Conservation (phyloP, 768 basidiomycete genomes). For the Leccinum disarticulatum region DNA sequence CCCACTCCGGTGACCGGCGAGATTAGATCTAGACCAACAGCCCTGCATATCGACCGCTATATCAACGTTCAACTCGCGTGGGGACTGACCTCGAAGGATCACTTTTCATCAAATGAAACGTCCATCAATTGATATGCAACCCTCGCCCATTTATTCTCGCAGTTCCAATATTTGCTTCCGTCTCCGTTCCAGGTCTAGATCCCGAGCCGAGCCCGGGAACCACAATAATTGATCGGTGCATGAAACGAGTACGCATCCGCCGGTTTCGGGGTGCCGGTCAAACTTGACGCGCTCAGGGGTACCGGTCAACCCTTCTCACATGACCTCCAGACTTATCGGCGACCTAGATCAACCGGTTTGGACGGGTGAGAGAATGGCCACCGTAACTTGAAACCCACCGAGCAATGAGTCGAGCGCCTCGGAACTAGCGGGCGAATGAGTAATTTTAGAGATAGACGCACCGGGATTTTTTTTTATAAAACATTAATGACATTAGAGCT, state of each 20-base stretch:
- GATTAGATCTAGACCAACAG: neutral
- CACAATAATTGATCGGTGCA: conserved; percentile 23
- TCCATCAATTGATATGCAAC: conserved; percentile 13
- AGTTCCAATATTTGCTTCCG: conserved; percentile 8
- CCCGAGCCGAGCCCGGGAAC: neutral
- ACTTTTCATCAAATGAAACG: neutral
- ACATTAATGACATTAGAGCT: neutral
- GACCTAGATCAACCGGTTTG: conserved; percentile 3
- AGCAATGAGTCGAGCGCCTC: neutral
- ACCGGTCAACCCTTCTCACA: neutral
- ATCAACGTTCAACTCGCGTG: neutral
- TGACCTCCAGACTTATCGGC: conserved; percentile 8
- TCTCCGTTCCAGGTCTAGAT: neutral
- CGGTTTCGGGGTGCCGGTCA: too few species aligned
- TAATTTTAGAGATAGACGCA: neutral
- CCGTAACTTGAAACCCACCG: neutral
- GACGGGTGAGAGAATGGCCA: conserved; percentile 42
- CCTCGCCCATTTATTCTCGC: conserved; percentile 24
- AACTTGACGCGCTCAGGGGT: neutral
- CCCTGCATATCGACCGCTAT: neutral
- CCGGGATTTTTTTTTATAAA: neutral
- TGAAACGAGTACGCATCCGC: conserved; percentile 19
- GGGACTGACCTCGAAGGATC: neutral
- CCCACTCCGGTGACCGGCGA: neutral
- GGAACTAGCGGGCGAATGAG: neutral